Percentiles rank a stretch among this genome's conserved stretches.
These are phyloP conservation scores for Letharia columbiana DNA, from an alignment of 495 filamentous ascomycete species.

Conservation along the genomic window DNA sequence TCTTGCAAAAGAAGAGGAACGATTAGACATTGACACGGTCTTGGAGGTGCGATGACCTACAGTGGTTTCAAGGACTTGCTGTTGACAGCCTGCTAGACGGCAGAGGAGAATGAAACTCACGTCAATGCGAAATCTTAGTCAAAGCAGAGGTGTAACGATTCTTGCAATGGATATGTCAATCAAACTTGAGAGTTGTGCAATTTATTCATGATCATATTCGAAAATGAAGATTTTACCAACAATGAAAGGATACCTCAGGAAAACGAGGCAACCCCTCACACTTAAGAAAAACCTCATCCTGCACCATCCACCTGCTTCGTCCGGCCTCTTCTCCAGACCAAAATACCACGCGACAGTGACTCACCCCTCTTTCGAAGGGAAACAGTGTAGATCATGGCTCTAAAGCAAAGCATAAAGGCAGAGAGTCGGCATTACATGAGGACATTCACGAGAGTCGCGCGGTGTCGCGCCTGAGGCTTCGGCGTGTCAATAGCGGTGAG, in stretches of 20 bases:
- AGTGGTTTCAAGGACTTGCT: constrained; percentile 6
- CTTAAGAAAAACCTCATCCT: constrained; percentile 18
- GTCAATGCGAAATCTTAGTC: not conserved
- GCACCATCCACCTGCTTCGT: constrained; percentile 8
- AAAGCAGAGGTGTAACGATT: not conserved
- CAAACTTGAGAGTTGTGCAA: constrained; percentile 4
- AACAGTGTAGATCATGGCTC: constrained; percentile 16
- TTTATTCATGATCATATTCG: constrained; percentile 4
- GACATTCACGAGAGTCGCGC: constrained; percentile 17
- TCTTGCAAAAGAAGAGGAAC: constrained; percentile 12
- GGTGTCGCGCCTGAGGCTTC: constrained; percentile 25
- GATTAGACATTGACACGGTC: constrained; percentile 8
- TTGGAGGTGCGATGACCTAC: constrained; percentile 12
- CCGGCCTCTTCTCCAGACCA: constrained; percentile 2
- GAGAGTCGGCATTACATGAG: not conserved
- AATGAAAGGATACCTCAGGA: constrained; percentile 22
- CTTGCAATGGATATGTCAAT: constrained; percentile 9
- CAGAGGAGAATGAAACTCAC: not conserved
- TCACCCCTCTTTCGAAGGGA: constrained; percentile 13
- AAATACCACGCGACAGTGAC: constrained; percentile 22
- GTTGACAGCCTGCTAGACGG: constrained; percentile 8
- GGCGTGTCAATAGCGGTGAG: constrained; percentile 18
- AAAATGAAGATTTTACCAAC: not conserved
- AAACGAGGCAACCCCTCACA: constrained; percentile 22
- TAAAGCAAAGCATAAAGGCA: not conserved